Evolutionary conservation across 352 stramenopile genomes (phyloP).

Genomic region (Phytopythium oedochilum): DNA sequence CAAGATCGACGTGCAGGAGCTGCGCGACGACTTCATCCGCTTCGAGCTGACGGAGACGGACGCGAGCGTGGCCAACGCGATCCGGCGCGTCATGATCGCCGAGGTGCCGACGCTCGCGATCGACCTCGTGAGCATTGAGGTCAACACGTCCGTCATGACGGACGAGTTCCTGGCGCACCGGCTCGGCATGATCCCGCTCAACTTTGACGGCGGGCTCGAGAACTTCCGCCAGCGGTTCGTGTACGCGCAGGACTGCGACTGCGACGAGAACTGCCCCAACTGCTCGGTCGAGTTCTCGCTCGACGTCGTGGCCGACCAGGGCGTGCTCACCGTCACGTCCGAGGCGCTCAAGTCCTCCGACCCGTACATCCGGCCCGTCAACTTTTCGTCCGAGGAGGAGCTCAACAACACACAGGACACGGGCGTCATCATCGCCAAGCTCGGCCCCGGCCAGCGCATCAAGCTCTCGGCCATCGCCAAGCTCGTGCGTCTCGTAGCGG

Average conservation of each 20-base stretch:
- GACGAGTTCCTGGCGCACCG: conserved; percentile 99
- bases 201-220: conserved; percentile 80
- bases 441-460: conserved; percentile 92
- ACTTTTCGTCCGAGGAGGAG: conserved; percentile 86
- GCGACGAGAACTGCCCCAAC: conserved; percentile 95
- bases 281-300: conserved; percentile 97
- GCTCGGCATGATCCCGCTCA: conserved; percentile 96
- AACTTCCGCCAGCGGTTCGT: conserved; percentile 90
- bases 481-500: conserved; percentile 41
- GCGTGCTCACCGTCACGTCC: conserved; percentile 69
- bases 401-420: conserved; percentile 94
- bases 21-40: conserved; percentile 95
- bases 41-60: conserved; percentile 98
- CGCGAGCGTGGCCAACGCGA: conserved; percentile 94
- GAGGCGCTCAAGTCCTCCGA: conserved; percentile 79
- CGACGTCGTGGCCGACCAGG: conserved; percentile 84
- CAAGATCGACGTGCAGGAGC: conserved; percentile 93
- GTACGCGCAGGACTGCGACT: conserved; percentile 88
- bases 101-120: conserved; percentile 98
- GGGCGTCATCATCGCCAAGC: conserved; percentile 96
- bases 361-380: conserved; percentile 82
- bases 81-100: conserved; percentile 97
- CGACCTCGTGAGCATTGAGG: conserved; percentile 97
- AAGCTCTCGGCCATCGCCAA: conserved; percentile 95
- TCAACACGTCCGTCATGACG: conserved; percentile 97